Evolutionary conservation across 2,329 filamentous ascomycete species (phyloP), one percentile per base, ranked within the genome.

Genomic region (Anisogramma anomala): DNA sequence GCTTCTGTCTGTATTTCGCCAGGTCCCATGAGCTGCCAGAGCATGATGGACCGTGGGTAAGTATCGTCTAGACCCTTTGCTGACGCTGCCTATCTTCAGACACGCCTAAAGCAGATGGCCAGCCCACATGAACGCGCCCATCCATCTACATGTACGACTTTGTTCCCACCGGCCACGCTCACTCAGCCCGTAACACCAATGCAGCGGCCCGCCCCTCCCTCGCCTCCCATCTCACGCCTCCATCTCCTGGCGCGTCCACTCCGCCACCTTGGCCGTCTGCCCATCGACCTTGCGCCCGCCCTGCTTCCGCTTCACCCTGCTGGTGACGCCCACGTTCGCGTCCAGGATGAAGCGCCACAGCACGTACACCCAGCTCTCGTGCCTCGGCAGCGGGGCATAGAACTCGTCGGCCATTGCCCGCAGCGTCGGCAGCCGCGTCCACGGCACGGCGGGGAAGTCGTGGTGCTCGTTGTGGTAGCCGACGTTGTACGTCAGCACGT

Each of bases 381-480:
- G 89, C 49, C 73, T 74, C 8, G 91, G 91, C 51, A 98, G 66
- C 45, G 84, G 82, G 49, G 82, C 77, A 64, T 98, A 98, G 58
- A 95, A 98, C 63, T 96, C 91, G 49, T 73, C 73, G 1, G 91
- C 91, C 42, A 93, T 83, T 48, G 77, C 65, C 56, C 88, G 78
- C 40, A 98, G 68, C 56, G 71, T 71, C 41, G 80, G 83, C 28
- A 98, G 72, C 23, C 82, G 72, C 8, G 87, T 95, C 91, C 91
- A 98, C 0, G 91, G 89, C 34, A 98, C 77, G 35, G 91, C 91
- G 9, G 91, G 91, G 65, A 98, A 98, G 62, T 98, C 91, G 61
- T 98, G 91, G 64, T 98, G 91, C 69, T 98, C 91, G 59, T 98
- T 98, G 69, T 98, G 91, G 55, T 95, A 68, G 39, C 91, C 91